A percentile compares a stretch with the other conserved stretches of the same genome.
Evolutionary conservation across 805 yeast genomes (phyloP).

Genomic region (Yarrowia sp.): DNA sequence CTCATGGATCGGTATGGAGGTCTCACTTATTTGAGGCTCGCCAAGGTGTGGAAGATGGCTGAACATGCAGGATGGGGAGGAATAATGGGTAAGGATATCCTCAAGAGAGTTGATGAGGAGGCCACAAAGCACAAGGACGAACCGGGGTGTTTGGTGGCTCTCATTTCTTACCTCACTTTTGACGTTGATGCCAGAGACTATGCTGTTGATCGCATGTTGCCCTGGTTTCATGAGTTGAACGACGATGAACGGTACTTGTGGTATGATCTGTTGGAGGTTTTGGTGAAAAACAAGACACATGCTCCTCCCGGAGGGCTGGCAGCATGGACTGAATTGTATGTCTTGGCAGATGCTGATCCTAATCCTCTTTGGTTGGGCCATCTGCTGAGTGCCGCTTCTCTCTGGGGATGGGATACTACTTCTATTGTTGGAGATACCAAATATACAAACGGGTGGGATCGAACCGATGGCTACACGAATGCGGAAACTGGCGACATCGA

Average conservation of each 20-base stretch:
- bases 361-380: constrained; percentile 12
- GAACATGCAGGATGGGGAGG: constrained; percentile 35
- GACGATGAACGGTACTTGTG: constrained; percentile 5
- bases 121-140: background rate
- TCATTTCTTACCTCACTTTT: constrained; percentile 13
- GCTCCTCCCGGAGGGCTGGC: constrained; percentile 15
- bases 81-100: constrained; percentile 1
- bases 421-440: constrained; percentile 28
- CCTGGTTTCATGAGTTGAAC: constrained; percentile 8
- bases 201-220: constrained; percentile 27
- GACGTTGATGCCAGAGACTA: constrained; percentile 21
- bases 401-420: constrained; percentile 33
- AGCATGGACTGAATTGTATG: constrained; percentile 10
- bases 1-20: constrained; percentile 27
- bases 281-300: constrained; percentile 10
- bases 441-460: constrained; percentile 17
- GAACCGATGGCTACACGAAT: constrained; percentile 5
- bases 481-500: constrained; percentile 6
- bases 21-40: constrained; percentile 9
- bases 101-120: constrained; percentile 24
- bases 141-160: constrained; percentile 7
- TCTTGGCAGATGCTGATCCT: constrained; percentile 17
- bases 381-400: constrained; percentile 17
- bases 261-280: constrained; percentile 17
- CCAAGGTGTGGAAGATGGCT: constrained; percentile 36